Evolutionary conservation across 306 rosid genomes (phyloP), one percentile per base, ranked within the genome.

Genomic region (Alnus glutinosa): DNA sequence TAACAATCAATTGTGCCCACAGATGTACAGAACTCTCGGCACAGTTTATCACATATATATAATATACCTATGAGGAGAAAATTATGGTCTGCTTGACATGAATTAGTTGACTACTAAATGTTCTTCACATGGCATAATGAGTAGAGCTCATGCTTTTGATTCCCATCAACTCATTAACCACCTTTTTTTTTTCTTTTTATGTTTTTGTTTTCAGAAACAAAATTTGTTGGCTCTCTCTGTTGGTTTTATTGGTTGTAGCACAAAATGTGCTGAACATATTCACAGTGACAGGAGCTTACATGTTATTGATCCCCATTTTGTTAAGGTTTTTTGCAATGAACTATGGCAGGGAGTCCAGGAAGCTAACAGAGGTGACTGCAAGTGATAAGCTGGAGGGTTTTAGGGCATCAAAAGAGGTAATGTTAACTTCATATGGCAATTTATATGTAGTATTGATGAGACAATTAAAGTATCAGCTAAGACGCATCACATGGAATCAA

Each of bases 401-500:
- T 62, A 89, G 99, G 82, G 98, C 99, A 77, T 87, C 96, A 76
- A 96, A 96, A 88, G 96, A 96, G 97, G 99, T 96, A 75, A 46
- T 63, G 68, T 80, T 49, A 79, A 70, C 70, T 54, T 82, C 76
- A 23, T 73, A 15, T 46, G 79, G 58, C 42, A 70, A 61, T 42
- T 76, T 54, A 23, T 34, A 32, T 77, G 1, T 59, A 6, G 52
- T 61, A 36, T 16, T 67, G 39, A 5, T 63, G 46, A 48, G 49
- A 73, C 5, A 36, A 11, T 39, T 37, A 42, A 37, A 37, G 71
- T 66, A n/a, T 66, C 49, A 15, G 7, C 34, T 34, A 42, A 42
- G 36, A 55, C 36, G 57, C 12, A 16, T 73, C 50, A 37, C 55
- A 16, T 69, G 19, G 70, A 44, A 47, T 75, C 61, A 52, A 47